Base-by-base conservation (phyloP, 129 eudicot genomes). In the Pittosporum tobira region DNA sequence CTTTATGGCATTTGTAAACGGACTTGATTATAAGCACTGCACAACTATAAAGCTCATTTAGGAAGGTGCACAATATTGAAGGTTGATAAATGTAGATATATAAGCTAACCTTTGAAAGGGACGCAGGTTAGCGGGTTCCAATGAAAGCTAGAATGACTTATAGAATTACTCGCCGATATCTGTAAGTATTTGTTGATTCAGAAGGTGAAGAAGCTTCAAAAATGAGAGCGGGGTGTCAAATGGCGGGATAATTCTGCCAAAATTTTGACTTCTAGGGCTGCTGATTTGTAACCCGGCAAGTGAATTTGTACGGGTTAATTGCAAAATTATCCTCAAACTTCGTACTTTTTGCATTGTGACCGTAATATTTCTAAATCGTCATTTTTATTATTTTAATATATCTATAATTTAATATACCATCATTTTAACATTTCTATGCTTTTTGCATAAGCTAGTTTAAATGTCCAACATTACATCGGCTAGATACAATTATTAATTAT, bases 211-310 rank as follows among this genome's bases (percentile, higher is more conserved):
- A 40, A 40, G 46, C 18, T 40, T 40, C 18, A 3, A 6, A 40
- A 40, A 40, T 40, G 16, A 40, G 2, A 40, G 46, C 46, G 16
- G 16, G n/a, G 46, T 40, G 11, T 40, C 5, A n/a, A 40, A 11
- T 40, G 46, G 46, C 46, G 46, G 46, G 46, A 40, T 40, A 40
- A 40, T 40, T 40, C 14, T 40, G 46, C 46, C 11, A 2, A 37
- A 13, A 13, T 13, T 40, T 40, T 40, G 14, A 40, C 3, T n/a
- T n/a, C n/a, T n/a, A n/a, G n/a, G n/a, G 46, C 2, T 40, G n/a
- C 46, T 40, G 12, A 28, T 54, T 54, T 54, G 6, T 54, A 1
- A 54, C 59, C 43, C 59, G 59, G 3, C 59, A n/a, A n/a, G n/a
- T n/a, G n/a, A n/a, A n/a, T n/a, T n/a, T n/a, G n/a, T n/a, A n/a